Conservation (phyloP, 768 basidiomycete species). For the Boletus rubescentipes region DNA sequence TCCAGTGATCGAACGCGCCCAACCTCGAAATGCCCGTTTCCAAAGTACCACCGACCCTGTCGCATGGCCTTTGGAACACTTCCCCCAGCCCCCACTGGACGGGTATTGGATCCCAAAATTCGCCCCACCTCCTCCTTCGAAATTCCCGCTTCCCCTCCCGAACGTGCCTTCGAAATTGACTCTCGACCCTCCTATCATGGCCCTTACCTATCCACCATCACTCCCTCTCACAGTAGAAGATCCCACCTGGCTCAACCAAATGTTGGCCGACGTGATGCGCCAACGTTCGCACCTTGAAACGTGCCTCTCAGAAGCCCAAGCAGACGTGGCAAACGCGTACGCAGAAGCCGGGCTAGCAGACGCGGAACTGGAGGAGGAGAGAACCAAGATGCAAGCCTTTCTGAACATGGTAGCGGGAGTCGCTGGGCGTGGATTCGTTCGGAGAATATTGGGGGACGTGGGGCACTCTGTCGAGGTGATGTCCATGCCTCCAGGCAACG, state of each 20-base stretch:
- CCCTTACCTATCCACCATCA: slow-evolving; percentile 28
- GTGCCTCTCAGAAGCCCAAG: slow-evolving; percentile 14
- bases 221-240: slow-evolving; percentile 25
- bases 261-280: slow-evolving; percentile 27
- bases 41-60: background rate
- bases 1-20: background rate
- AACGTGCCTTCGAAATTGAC: slow-evolving; percentile 2
- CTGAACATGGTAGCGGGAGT: slow-evolving; percentile 21
- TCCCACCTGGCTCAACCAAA: slow-evolving; percentile 26
- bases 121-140: slow-evolving; percentile 19
- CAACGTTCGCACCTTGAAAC: slow-evolving; percentile 23
- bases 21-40: background rate
- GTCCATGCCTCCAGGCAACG: slow-evolving; percentile 6
- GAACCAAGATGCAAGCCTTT: slow-evolving; percentile 23
- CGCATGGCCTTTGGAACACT: slow-evolving; percentile 30
- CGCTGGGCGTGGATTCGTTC: slow-evolving; percentile 30
- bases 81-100: slow-evolving; percentile 27
- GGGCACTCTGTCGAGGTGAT: slow-evolving; percentile 12
- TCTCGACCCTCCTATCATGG: slow-evolving; percentile 30
- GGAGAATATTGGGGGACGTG: slow-evolving; percentile 24
- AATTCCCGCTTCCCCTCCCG: slow-evolving; percentile 10
- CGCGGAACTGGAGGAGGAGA: slow-evolving; percentile 25
- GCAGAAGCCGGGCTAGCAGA: slow-evolving; percentile 29
- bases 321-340: slow-evolving; percentile 23
- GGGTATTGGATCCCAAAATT: slow-evolving; percentile 27